phyloP scores from a whole-genome alignment of 108 stramenopile genomes.

The Seminavis robusta region DNA sequence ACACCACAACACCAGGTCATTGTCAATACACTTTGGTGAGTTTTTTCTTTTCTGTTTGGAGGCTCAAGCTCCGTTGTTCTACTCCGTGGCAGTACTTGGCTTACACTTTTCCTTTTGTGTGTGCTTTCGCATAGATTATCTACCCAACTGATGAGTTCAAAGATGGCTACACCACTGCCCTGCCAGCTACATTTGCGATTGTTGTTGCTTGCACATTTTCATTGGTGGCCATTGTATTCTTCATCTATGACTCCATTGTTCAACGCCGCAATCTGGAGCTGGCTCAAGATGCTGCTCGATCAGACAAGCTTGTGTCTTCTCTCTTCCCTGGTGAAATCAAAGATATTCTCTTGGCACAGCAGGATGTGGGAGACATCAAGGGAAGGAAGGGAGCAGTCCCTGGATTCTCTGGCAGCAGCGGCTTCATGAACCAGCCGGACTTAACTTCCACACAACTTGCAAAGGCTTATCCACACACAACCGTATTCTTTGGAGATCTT shows the following conservation, averaged over 20 bases:
- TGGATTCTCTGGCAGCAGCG: no score
- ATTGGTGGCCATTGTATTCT: not conserved
- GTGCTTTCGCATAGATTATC: no score
- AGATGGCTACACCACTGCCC: constrained; percentile 9
- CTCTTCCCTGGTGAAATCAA: constrained; percentile 10
- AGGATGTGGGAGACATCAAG: not conserved
- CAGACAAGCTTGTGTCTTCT: constrained; percentile 6
- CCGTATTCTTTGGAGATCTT: not conserved
- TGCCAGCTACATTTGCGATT: constrained; percentile 2
- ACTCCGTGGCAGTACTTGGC: no score
- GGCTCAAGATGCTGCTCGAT: constrained; percentile 5
- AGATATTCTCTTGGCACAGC: constrained; percentile 7
- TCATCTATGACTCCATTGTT: constrained; percentile 9
- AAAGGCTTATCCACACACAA: not conserved
- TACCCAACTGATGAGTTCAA: constrained; percentile 12
- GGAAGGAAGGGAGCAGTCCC: no score
- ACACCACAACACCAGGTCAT: no score
- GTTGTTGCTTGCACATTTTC: constrained; percentile 2
- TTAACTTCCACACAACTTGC: no score
- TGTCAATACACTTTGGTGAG: no score
- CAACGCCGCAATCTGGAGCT: constrained; percentile 1
- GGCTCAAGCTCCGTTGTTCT: no score
- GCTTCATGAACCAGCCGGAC: no score
- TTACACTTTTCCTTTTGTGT: no score
- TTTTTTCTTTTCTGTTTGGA: no score